Conservation (phyloP, 257 asterid species). For the Solanum chaucha region DNA sequence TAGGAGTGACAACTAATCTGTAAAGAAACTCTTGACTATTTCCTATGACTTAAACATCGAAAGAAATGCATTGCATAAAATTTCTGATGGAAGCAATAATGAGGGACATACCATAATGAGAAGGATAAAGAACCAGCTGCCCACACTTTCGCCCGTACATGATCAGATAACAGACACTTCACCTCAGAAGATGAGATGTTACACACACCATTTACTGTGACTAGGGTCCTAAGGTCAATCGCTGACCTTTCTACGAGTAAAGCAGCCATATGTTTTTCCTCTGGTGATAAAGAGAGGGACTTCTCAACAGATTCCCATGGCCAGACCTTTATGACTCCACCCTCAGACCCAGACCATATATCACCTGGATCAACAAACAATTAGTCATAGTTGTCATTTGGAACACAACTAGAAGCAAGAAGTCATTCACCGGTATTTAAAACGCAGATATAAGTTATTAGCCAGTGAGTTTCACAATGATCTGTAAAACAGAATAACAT, state of each 20-base stretch:
- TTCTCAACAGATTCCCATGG: conserved; percentile 91
- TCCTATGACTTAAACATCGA: not conserved
- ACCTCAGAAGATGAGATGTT: conserved; percentile 86
- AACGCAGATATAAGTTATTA: not conserved
- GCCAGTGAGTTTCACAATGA: not conserved
- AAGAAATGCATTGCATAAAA: not conserved
- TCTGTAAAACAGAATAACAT: not conserved
- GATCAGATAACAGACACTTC: conserved; percentile 61
- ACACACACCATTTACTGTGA: conserved; percentile 77
- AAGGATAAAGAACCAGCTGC: conserved; percentile 67
- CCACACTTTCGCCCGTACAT: conserved; percentile 68
- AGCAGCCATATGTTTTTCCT: conserved; percentile 91
- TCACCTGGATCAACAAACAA: conserved; percentile 44
- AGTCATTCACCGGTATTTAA: not conserved
- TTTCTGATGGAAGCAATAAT: not conserved
- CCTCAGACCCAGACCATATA: conserved; percentile 93
- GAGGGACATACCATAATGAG: conserved; percentile 61
- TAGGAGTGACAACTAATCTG: conserved; percentile 2
- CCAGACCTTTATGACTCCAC: conserved; percentile 76
- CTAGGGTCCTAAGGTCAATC: conserved; percentile 78
- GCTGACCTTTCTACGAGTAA: conserved; percentile 74
- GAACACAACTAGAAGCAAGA: not conserved
- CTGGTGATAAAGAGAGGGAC: conserved; percentile 65
- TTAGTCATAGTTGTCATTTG: not conserved
- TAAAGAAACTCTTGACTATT: not conserved